Evolutionary conservation across 257 asterid genomes (phyloP), one percentile per base, ranked within the genome.

Genomic region (Nicotiana noctiflora): DNA sequence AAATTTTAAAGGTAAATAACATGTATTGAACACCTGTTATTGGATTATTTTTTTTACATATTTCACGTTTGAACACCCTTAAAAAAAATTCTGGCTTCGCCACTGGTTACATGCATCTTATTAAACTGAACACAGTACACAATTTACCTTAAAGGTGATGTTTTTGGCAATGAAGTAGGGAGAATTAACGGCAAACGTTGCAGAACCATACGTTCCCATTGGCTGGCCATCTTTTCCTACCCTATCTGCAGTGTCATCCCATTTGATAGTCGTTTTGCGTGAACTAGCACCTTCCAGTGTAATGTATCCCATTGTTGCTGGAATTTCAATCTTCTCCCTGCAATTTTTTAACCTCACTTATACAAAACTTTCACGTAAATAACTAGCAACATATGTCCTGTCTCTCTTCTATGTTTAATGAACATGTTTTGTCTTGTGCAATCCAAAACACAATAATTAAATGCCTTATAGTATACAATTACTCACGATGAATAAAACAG

Each of bases 291-390:
- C 98, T 86, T 90, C 92, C 82, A 94, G 56, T 15, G 95, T 93
- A 40, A 94, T 76, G 72, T 92, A 93, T 6, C 90, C 94, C 96
- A 90, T 92, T 27, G 96, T 89, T 49, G 88, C 84, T 7, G 98
- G 98, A 68, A 94, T 94, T 80, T 90, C 95, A 78, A 94, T 85
- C 95, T 94, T 94, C 82, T 94, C 98, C 90, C 98, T 94, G 61
- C 79, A 74, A 67, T n/a, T 31, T 37, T 17, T 25, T 32, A 23
- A 23, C 60, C 64, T 53, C 76, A 8, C 18, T 19, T 29, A 32
- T 0, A 18, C 52, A 4, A 51, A 21, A 10, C 52, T 55, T 55
- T 7, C 31, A 18, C 51, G 21, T 4, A 64, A 8, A 2, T 23
- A 17, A 21, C 75, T 13, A n/a, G 23, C 51, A 7, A 70, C 6